Evolutionary conservation across 140 eudicot genomes (phyloP).

Genomic region (Stevia rebaudiana): DNA sequence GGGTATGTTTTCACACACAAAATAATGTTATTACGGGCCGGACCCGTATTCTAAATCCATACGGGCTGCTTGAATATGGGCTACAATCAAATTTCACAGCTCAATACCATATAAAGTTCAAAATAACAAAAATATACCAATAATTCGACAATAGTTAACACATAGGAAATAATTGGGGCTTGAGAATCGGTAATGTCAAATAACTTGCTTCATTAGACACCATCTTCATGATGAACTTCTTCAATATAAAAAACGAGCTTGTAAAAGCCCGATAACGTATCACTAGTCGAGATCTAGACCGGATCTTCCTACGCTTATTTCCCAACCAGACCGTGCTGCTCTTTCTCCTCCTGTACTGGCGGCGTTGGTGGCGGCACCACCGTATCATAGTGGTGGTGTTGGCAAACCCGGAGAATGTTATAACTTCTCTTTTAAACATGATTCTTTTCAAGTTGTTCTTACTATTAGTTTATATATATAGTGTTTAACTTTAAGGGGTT

Average conservation of each 20-base stretch:
- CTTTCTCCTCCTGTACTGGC: constrained; percentile 32
- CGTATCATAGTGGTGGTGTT: constrained; percentile 46
- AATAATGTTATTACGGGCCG: no score
- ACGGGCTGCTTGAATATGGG: not conserved
- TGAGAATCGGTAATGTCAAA: constrained; percentile 49
- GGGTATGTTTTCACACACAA: no score
- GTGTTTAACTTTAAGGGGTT: constrained; percentile 9
- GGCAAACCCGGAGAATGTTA: constrained; percentile 39
- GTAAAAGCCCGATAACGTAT: constrained; percentile 43
- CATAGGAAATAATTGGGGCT: constrained; percentile 70
- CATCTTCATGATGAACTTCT: constrained; percentile 49
- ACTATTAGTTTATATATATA: constrained; percentile 23
- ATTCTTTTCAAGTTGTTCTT: not conserved
- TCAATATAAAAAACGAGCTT: constrained; percentile 34
- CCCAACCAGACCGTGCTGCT: constrained; percentile 47
- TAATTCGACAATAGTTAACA: constrained; percentile 25
- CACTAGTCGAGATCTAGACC: constrained; percentile 39
- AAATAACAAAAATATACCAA: not conserved
- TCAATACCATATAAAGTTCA: not conserved
- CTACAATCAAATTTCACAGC: constrained; percentile 1
- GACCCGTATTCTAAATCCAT: not conserved
- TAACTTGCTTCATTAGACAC: constrained; percentile 51
- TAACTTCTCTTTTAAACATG: constrained; percentile 30
- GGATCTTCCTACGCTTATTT: constrained; percentile 40
- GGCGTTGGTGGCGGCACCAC: constrained; percentile 46